phyloP scores from a whole-genome alignment of 305 asterid species.

The Striga hermonthica region DNA sequence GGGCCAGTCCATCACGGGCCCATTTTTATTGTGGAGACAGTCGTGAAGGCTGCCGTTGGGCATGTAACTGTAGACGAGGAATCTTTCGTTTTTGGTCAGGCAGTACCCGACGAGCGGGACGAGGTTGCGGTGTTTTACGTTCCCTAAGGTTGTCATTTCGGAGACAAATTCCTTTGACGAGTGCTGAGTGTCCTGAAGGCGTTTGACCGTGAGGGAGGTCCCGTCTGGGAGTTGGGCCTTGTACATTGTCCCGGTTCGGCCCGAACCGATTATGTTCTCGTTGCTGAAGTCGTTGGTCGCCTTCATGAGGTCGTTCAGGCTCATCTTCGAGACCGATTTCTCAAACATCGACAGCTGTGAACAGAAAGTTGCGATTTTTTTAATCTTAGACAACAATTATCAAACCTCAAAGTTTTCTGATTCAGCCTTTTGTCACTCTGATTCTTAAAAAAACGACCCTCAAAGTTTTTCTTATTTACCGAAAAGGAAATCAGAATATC shows the following conservation, averaged over 20 bases:
- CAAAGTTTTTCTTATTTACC: too few species aligned
- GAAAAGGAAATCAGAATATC: too few species aligned
- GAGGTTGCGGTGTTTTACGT: conserved; percentile 62
- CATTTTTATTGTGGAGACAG: conserved; percentile 41
- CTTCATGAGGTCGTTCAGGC: conserved; percentile 80
- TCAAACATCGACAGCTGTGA: conserved; percentile 82
- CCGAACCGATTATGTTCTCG: conserved; percentile 65
- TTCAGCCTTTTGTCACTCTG: too few species aligned
- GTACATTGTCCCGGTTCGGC: conserved; percentile 78
- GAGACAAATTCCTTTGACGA: conserved; percentile 74
- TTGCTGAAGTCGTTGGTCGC: conserved; percentile 77
- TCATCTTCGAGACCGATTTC: conserved; percentile 69
- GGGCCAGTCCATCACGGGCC: conserved; percentile 70
- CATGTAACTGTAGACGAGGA: conserved; percentile 76
- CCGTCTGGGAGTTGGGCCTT: conserved; percentile 81
- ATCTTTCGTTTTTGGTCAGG: conserved; percentile 64
- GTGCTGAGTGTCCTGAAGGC: conserved; percentile 70
- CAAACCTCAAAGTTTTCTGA: too few species aligned
- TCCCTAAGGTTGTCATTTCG: conserved; percentile 75
- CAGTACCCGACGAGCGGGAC: conserved; percentile 88
- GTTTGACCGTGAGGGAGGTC: conserved; percentile 77
- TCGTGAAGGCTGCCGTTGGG: conserved; percentile 71
- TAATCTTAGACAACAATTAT: neutral
- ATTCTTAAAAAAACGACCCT: too few species aligned
- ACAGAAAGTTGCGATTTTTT: conserved; percentile 16